Base-by-base conservation (phyloP, 2,329 filamentous ascomycete genomes). In the Hymenoscyphus linearis region DNA sequence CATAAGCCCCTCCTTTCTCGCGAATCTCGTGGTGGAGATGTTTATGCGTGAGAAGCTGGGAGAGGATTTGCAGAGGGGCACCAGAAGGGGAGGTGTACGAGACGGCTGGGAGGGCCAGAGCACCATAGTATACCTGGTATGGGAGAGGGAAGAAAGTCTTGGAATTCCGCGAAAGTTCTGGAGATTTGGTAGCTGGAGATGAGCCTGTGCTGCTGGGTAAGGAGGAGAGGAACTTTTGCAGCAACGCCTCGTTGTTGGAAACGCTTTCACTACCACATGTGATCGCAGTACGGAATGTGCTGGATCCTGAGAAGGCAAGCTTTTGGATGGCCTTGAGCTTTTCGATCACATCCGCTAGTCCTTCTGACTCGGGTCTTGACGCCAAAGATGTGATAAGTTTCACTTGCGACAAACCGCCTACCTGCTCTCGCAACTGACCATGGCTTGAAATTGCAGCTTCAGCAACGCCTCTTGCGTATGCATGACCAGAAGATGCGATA, bases 1-100 rank as follows among this genome's bases (percentile, higher is more conserved):
- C 95, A 68, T 99, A 99, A 0, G 95, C 95, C 40, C 95, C 95
- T 35, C 95, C 95, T 76, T 98, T 98, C 73, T 99, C 95, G 60
- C 95, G 90, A 67, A 99, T 97, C 75, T 98, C 95, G 68, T 96
- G 93, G 73, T 99, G 95, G 31, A 99, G 81, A 72, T 97, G 90
- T 76, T 96, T 97, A 78, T 99, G 93, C 0, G 93, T 98, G 35
- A 99, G 83, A 18, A 99, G 85, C 73, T 97, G 91, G 13, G 93
- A 87, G 25, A 99, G 85, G 47, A 98, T 89, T 69, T 93, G 91
- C 16, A 98, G 85, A 0, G 92, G 84, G 1, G 95, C 91, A 47
- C 89, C 87, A 58, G 89, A 82, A 0, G 86, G 74, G 52, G 90
- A 85, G 3, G 85, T 87, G 75, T 97, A 99, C 0, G 93, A 90